Conservation (phyloP, 2,329 filamentous ascomycete species). For the Pseudogymnoascus sp. region DNA sequence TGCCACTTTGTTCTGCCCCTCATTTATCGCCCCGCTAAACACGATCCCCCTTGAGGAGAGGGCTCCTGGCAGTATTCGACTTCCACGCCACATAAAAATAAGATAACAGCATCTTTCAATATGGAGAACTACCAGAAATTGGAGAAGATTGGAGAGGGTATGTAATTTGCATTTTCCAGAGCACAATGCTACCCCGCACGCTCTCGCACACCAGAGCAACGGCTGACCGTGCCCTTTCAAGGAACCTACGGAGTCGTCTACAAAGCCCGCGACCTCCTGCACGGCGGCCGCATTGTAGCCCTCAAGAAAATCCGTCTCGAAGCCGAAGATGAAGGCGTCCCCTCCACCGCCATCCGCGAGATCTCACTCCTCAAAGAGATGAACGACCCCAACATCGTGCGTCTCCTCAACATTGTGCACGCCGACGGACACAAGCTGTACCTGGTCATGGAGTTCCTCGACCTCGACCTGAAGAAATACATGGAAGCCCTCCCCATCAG, state of each 20-base stretch:
- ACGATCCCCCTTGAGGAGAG: slow-evolving; percentile 17
- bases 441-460: slow-evolving; percentile 85
- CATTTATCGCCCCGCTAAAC: slow-evolving; percentile 26
- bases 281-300: slow-evolving; percentile 77
- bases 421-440: slow-evolving; percentile 93
- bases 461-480: slow-evolving; percentile 89
- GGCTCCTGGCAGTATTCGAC: slow-evolving; percentile 23
- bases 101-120: slow-evolving; percentile 18
- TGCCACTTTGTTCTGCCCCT: slow-evolving; percentile 23
- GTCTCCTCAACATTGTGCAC: slow-evolving; percentile 84
- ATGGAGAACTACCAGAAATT: slow-evolving; percentile 98
- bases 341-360: slow-evolving; percentile 86
- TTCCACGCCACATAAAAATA: slow-evolving; percentile 22
- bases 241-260: slow-evolving; percentile 94
- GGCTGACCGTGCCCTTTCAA: slow-evolving; percentile 29
- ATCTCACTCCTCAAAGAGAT: slow-evolving; percentile 93
- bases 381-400: slow-evolving; percentile 84
- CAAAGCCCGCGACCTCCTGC: slow-evolving; percentile 79
- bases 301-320: slow-evolving; percentile 94
- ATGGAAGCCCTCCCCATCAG: slow-evolving; percentile 84
- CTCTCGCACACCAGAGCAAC: neutral
- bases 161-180: slow-evolving; percentile 24
- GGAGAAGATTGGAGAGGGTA: slow-evolving; percentile 94
- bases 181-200: neutral
- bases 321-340: slow-evolving; percentile 89